Percentiles rank a stretch among this genome's conserved stretches.
These are phyloP conservation scores for Cryptococcus amylolentus DNA, from an alignment of 1,284 basidiomycete genomes.

Conservation along the genomic window DNA sequence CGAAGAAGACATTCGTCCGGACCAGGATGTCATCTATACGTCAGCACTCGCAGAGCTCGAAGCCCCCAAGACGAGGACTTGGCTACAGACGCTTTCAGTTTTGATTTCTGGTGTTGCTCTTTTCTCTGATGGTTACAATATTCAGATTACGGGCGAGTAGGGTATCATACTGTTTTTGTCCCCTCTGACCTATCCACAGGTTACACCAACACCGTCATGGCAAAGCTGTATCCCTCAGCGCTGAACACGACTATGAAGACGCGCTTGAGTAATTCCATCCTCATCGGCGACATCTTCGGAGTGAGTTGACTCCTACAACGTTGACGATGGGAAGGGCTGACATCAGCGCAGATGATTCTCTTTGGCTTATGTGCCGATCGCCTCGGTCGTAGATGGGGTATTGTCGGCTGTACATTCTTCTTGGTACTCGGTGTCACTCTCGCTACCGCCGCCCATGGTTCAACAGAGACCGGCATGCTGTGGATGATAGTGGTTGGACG, in stretches of 20 bases:
- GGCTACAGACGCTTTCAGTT: slow-evolving; percentile 14
- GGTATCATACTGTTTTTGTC: neutral
- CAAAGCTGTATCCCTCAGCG: slow-evolving; percentile 18
- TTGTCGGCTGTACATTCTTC: slow-evolving; percentile 27
- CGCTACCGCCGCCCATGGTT: slow-evolving; percentile 19
- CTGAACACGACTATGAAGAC: slow-evolving; percentile 25
- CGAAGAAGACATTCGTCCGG: neutral
- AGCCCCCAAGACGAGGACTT: slow-evolving; percentile 2
- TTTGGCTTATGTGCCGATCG: slow-evolving; percentile 31
- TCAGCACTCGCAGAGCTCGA: slow-evolving; percentile 8
- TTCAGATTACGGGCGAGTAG: slow-evolving; percentile 19
- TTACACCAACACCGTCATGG: slow-evolving; percentile 15
- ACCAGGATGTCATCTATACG: neutral
- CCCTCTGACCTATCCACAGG: neutral
- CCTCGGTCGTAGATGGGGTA: slow-evolving; percentile 28
- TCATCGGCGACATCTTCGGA: slow-evolving; percentile 27
- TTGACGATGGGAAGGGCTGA: neutral
- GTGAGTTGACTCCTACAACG: neutral
- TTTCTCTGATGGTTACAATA: slow-evolving; percentile 33
- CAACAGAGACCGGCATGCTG: slow-evolving; percentile 52
- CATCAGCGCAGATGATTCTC: slow-evolving; percentile 9
- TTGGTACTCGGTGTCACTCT: slow-evolving; percentile 31
- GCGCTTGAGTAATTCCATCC: slow-evolving; percentile 28
- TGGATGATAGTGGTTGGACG: slow-evolving; percentile 72
- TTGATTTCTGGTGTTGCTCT: slow-evolving; percentile 28